Evolutionary conservation across 805 yeast genomes (phyloP).

Genomic region (Priceomyces carsonii): DNA sequence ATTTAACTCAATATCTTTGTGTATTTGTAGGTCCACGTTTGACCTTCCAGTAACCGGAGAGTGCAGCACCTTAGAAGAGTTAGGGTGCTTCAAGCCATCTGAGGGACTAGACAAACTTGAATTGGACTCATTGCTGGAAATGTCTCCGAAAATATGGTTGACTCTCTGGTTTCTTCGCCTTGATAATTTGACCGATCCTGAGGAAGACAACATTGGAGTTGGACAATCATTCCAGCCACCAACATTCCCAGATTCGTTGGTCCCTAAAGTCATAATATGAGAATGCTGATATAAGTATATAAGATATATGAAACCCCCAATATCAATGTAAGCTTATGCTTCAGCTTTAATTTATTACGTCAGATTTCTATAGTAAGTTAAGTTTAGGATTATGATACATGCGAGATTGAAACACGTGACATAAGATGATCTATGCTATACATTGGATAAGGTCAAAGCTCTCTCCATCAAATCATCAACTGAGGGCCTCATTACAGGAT

Average conservation of each 20-base stretch:
- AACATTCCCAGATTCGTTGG: conserved; percentile 12
- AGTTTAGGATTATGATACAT: too few relatives aligned
- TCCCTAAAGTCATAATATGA: neutral
- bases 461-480: conserved; percentile 57
- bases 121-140: neutral
- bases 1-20: too few relatives aligned
- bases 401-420: neutral
- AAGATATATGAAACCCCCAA: too few relatives aligned
- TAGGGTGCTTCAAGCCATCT: neutral
- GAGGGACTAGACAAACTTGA: neutral
- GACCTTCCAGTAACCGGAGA: too few relatives aligned
- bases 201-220: conserved; percentile 19
- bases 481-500: conserved; percentile 62
- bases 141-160: conserved; percentile 7
- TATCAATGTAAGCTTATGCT: too few relatives aligned
- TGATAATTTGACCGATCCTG: conserved; percentile 6
- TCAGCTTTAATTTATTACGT: too few relatives aligned
- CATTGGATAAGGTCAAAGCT: conserved; percentile 37
- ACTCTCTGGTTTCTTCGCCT: conserved; percentile 14
- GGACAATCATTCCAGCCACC: conserved; percentile 71
- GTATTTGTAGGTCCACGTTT: too few relatives aligned
- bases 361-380: too few relatives aligned
- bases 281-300: too few relatives aligned
- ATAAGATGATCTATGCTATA: neutral
- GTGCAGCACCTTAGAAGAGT: too few relatives aligned